These are phyloP conservation scores for Tritrichomonas musculus DNA, from an alignment of 208 protist genomes.

Conservation along the genomic window DNA sequence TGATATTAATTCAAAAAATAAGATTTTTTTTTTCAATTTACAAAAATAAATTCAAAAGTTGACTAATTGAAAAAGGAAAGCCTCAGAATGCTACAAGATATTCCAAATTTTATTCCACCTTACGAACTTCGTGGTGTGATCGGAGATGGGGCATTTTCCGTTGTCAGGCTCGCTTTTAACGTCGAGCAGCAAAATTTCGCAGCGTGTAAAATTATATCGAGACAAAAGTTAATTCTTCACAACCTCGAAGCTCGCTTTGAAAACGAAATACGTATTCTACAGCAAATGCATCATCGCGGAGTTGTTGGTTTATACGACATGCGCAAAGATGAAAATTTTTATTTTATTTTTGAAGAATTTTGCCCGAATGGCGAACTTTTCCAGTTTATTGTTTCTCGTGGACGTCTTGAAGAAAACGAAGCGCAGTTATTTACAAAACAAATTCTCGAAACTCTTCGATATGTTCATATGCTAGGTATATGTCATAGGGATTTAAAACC, in stretches of 20 bases:
- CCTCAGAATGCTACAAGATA: neutral
- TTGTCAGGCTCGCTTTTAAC: neutral
- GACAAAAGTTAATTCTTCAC: neutral
- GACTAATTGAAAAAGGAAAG: too few species aligned
- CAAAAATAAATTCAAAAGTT: too few species aligned
- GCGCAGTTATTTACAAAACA: neutral
- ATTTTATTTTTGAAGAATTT: neutral
- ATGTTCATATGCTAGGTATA: neutral
- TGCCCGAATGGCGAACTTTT: neutral
- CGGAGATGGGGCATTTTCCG: neutral
- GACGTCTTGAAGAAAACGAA: neutral
- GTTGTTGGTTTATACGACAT: neutral
- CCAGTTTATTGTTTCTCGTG: neutral
- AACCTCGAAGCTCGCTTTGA: neutral
- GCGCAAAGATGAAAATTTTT: neutral
- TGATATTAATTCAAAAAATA: too few species aligned
- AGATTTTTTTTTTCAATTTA: too few species aligned
- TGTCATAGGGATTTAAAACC: slow-evolving; percentile 10
- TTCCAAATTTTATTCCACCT: neutral
- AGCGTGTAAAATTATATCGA: neutral
- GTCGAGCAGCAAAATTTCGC: neutral
- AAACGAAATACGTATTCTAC: neutral
- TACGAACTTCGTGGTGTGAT: neutral
- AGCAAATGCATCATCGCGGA: neutral
- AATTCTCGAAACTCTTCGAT: neutral